A percentile compares a stretch with the other conserved stretches of the same genome.
Conservation (phyloP, 352 stramenopile species). For the Phytophthora pseudosyringae region DNA sequence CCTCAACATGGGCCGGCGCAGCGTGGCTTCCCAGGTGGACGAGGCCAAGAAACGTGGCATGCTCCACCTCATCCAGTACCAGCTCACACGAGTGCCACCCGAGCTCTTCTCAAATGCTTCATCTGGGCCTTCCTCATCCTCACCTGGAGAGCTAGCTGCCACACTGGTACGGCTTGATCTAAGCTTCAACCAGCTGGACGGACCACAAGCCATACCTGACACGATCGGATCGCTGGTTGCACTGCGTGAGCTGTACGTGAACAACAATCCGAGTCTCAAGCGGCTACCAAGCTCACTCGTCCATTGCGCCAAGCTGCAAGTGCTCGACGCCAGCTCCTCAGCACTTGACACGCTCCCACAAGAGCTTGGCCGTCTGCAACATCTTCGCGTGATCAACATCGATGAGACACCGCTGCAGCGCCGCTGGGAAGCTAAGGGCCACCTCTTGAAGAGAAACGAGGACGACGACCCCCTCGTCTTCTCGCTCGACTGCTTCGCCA, state of each 20-base stretch:
- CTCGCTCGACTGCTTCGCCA: slow-evolving; percentile 10
- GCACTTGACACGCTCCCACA: slow-evolving; percentile 62
- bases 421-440: slow-evolving; percentile 61
- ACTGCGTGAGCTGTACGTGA: slow-evolving; percentile 85
- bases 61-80: slow-evolving; percentile 60
- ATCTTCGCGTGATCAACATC: slow-evolving; percentile 79
- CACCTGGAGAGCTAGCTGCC: slow-evolving; percentile 32
- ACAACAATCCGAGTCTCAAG: slow-evolving; percentile 78
- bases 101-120: slow-evolving; percentile 40
- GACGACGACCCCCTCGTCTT: slow-evolving; percentile 18
- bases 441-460: slow-evolving; percentile 41
- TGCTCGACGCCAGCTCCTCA: slow-evolving; percentile 81
- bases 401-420: slow-evolving; percentile 68
- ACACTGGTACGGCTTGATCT: slow-evolving; percentile 79
- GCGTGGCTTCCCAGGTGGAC: slow-evolving; percentile 59
- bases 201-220: slow-evolving; percentile 49
- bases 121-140: slow-evolving; percentile 18
- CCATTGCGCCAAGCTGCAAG: slow-evolving; percentile 67
- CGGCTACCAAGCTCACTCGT: slow-evolving; percentile 59
- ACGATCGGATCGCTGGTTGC: slow-evolving; percentile 55
- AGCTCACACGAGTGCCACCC: slow-evolving; percentile 47
- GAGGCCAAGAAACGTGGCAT: slow-evolving; percentile 64
- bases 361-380: slow-evolving; percentile 67
- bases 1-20: slow-evolving; percentile 40
- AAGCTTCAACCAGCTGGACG: slow-evolving; percentile 77